Percentiles rank a stretch among this genome's conserved stretches.
Evolutionary conservation across 1,284 basidiomycete genomes (phyloP).

Genomic region (Tilletia caries): DNA sequence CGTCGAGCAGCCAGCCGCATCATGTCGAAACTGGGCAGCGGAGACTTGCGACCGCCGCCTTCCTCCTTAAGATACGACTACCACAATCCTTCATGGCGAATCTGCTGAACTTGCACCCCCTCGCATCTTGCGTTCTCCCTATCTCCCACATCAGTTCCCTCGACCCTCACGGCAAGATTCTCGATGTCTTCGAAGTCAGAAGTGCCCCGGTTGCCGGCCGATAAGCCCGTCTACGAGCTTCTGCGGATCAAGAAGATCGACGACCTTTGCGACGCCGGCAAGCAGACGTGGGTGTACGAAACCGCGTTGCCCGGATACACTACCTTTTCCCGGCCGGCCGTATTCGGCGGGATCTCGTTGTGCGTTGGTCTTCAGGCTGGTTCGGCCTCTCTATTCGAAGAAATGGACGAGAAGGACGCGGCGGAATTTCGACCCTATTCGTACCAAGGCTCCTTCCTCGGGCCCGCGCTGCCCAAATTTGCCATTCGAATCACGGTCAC

Average conservation of each 20-base stretch:
- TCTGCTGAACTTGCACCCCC: too few species aligned
- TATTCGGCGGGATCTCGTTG: not conserved
- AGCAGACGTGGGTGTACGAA: not conserved
- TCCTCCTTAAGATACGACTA: too few species aligned
- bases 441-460: conserved; percentile 5
- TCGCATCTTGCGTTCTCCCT: too few species aligned
- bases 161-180: too few species aligned
- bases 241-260: not conserved
- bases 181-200: too few species aligned
- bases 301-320: not conserved
- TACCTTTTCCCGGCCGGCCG: not conserved
- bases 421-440: conserved; percentile 1
- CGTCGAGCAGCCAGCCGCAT: too few species aligned
- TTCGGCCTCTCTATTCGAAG: not conserved
- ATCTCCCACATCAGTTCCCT: too few species aligned
- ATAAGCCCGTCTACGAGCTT: not conserved
- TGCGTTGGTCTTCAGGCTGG: not conserved
- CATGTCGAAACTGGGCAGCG: too few species aligned
- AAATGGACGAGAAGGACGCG: conserved; percentile 1
- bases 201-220: not conserved
- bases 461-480: not conserved
- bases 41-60: too few species aligned
- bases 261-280: not conserved
- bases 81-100: too few species aligned
- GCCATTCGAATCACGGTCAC: conserved; percentile 8